phyloP scores from a whole-genome alignment of 257 asterid species.

The Fraxinus pennsylvanica region DNA sequence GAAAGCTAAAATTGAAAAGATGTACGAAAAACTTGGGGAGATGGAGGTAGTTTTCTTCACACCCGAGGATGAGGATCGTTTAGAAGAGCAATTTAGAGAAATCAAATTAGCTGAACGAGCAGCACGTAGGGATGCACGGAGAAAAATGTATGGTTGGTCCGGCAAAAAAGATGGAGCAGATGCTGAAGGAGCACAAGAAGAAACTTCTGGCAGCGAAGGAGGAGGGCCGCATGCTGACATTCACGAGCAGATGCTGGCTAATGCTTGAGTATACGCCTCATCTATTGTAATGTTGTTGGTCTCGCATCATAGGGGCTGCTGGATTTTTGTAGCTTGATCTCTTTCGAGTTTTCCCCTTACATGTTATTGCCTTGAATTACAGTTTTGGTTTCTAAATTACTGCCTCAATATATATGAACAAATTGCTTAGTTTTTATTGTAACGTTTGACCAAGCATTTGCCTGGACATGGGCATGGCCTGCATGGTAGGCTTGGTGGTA shows the following conservation, averaged over 20 bases:
- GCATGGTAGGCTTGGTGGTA: not conserved
- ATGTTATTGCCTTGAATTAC: not conserved
- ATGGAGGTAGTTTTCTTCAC: constrained; percentile 87
- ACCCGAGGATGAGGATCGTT: constrained; percentile 70
- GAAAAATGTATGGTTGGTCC: constrained; percentile 66
- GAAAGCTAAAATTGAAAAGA: constrained; percentile 84
- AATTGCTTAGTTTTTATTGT: not conserved
- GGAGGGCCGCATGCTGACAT: constrained; percentile 34
- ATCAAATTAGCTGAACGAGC: constrained; percentile 55
- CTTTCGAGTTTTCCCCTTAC: not conserved
- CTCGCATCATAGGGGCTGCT: not conserved
- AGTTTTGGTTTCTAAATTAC: constrained; percentile 2
- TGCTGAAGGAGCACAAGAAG: constrained; percentile 31
- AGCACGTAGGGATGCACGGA: constrained; percentile 67
- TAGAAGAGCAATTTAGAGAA: constrained; percentile 59
- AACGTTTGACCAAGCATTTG: not conserved
- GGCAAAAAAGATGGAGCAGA: constrained; percentile 43
- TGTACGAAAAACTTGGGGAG: constrained; percentile 84
- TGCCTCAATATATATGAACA: not conserved
- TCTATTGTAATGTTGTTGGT: constrained; percentile 6
- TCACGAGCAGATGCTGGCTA: constrained; percentile 58
- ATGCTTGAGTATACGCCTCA: constrained; percentile 44
- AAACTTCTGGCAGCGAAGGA: constrained; percentile 24
- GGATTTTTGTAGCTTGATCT: constrained; percentile 3
- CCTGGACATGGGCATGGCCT: not conserved